phyloP scores from a whole-genome alignment of 2,329 filamentous ascomycete genomes.

The Fusarium longipes region DNA sequence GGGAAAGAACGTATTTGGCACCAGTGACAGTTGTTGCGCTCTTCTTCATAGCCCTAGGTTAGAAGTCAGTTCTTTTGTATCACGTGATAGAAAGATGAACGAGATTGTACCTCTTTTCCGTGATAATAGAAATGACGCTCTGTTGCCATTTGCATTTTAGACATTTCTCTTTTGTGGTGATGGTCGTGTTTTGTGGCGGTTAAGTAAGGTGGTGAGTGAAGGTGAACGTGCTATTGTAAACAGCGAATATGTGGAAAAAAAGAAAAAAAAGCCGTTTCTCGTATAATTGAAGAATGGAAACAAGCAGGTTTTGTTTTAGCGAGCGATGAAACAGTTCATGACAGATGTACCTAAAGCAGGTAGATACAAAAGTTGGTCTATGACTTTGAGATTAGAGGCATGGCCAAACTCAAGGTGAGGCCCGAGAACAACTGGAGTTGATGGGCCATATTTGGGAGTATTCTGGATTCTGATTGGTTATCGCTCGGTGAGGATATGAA shows the following conservation, averaged over 20 bases:
- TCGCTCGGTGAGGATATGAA: neutral
- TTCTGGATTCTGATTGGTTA: constrained; percentile 23
- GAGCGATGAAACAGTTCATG: too few relatives aligned
- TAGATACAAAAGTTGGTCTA: neutral
- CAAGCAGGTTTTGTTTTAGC: too few relatives aligned
- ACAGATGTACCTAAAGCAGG: neutral
- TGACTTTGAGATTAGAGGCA: neutral
- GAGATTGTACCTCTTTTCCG: constrained; percentile 49
- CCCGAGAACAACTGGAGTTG: neutral
- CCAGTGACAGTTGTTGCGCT: constrained; percentile 65
- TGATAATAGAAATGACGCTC: constrained; percentile 64
- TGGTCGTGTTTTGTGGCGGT: neutral
- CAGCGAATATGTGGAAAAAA: neutral
- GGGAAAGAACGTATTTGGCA: constrained; percentile 69
- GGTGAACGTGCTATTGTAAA: neutral
- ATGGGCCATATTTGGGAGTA: constrained; percentile 10
- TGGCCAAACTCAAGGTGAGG: constrained; percentile 4
- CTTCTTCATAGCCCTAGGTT: constrained; percentile 51
- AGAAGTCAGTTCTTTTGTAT: neutral
- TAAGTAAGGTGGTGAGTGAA: neutral
- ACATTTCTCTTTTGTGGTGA: neutral
- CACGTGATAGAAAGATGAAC: neutral
- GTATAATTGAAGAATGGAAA: too few relatives aligned
- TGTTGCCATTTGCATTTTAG: constrained; percentile 60
- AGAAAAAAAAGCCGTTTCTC: too few relatives aligned